Conservation (phyloP, 1,284 basidiomycete genomes). For the Chiua sp. region DNA sequence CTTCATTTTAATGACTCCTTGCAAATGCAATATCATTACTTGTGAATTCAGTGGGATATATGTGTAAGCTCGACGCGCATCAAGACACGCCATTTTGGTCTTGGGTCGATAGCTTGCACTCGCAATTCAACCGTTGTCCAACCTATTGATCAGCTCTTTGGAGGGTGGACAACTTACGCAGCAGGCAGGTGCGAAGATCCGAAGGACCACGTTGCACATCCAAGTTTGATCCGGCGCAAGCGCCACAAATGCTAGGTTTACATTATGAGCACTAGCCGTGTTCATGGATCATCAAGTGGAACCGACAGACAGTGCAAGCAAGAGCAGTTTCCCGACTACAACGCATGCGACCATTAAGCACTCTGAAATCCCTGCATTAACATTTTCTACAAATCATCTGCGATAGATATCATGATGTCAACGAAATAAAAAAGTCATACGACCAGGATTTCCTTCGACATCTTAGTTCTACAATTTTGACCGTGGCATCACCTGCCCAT, state of each 20-base stretch:
- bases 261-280: too few species aligned
- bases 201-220: too few species aligned
- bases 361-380: too few species aligned
- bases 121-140: constrained; percentile 60
- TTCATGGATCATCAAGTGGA: too few species aligned
- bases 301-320: too few species aligned
- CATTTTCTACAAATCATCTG: neutral
- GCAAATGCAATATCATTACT: constrained; percentile 51
- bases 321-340: too few species aligned
- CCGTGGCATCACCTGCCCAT: constrained; percentile 26
- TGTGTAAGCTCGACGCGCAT: constrained; percentile 37
- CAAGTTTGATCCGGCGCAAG: too few species aligned
- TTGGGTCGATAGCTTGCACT: constrained; percentile 44
- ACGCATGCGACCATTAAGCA: too few species aligned
- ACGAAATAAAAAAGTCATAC: neutral
- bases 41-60: constrained; percentile 42
- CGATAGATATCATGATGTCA: neutral
- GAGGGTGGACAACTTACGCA: too few species aligned
- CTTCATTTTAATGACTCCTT: constrained; percentile 48
- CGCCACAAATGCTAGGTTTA: too few species aligned
- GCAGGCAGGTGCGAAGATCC: too few species aligned
- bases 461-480: constrained; percentile 9
- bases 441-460: too few species aligned
- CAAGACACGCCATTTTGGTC: constrained; percentile 11
- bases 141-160: constrained; percentile 54